A percentile compares a stretch with the other conserved stretches of the same genome.
Evolutionary conservation across 208 protist genomes (phyloP).

Genomic region (Eutreptiella sp.): DNA sequence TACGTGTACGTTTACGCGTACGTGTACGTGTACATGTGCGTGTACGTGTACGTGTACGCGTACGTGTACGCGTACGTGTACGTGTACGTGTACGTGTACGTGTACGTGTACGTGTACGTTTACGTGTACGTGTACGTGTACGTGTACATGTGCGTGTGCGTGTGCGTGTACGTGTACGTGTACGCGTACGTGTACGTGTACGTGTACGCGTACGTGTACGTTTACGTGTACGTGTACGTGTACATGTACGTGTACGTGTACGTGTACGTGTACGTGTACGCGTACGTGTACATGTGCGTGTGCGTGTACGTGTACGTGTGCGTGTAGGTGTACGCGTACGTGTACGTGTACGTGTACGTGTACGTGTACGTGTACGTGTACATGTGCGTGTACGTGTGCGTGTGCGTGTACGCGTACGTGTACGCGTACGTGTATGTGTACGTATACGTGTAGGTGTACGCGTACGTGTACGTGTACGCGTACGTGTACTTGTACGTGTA

Average conservation of each 20-base stretch:
- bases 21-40: neutral
- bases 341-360: neutral
- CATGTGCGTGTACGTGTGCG: neutral
- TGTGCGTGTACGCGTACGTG: neutral
- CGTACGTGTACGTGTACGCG: neutral
- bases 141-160: neutral
- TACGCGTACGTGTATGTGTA: neutral
- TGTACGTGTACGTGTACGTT: neutral
- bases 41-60: neutral
- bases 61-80: neutral
- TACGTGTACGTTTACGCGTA: neutral
- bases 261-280: neutral
- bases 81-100: neutral
- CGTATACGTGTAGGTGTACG: too few species aligned
- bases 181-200: neutral
- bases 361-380: neutral
- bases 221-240: too few species aligned
- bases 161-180: neutral
- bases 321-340: too few species aligned
- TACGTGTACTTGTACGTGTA: neutral
- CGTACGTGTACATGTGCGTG: neutral
- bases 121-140: neutral
- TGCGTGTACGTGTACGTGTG: neutral
- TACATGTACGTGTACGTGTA: neutral
- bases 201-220: too few species aligned